Evolutionary conservation across 179 eudicot species (phyloP), one percentile per base, ranked within the genome.

Genomic region (Drosera spatulata): DNA sequence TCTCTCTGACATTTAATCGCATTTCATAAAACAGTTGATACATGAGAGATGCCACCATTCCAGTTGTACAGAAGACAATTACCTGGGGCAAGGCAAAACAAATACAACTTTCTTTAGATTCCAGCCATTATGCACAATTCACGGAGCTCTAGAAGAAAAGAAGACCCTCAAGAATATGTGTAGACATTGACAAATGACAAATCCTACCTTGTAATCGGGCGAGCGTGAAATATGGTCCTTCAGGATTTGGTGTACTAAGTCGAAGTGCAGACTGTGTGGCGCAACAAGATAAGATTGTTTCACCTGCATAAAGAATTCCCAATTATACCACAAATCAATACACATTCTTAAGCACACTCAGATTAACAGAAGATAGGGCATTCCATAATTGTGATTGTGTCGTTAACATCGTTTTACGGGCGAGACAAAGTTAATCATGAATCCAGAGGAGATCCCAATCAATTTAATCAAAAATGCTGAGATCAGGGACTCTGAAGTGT

Each of bases 1-100:
- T 73, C 77, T 93, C 99, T 70, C 93, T 79, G 49, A 88, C 99
- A 66, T 93, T 86, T 67, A 93, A 47, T 71, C 75, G 83, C 86
- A 88, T 76, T 76, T 88, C 93, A 53, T 82, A 84, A 72, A 86
- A 63, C 60, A 93, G 81, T 52, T 73, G 73, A 69, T 73, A 93
- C 93, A 86, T 70, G 64, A 93, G 93, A 42, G 99, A 86, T 50
- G 96, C 79, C 82, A 93, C 83, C 90, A 79, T 81, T 62, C 87
- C 85, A 62, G 95, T 88, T 53, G 87, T 73, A 77, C 95, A 88
- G 79, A 93, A 93, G 63, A 91, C 81, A 76, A 91, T 78, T 60
- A 82, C 89, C 98, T 91, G 80, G 55, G 66, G 64, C n/a, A 59
- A 41, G 55, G 62, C 52, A 13, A 58, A 55, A 37, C 39, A 51